Conservation (phyloP, 2,329 filamentous ascomycete species). For the Arthrobotrys sphaeroides region DNA sequence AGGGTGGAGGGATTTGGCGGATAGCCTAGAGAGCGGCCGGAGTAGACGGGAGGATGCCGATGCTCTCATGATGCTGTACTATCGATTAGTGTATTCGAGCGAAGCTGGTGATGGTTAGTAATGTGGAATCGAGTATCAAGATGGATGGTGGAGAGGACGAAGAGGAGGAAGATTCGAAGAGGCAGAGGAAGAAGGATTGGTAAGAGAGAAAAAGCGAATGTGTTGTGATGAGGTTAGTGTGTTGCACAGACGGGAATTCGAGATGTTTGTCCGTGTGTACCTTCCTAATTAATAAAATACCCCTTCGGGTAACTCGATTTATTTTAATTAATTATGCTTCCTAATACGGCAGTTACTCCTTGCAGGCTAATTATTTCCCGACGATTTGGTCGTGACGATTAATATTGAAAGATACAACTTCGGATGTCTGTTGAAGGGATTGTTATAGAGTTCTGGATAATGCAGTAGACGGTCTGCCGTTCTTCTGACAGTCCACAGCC, state of each 20-base stretch:
- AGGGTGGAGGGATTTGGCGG: neutral
- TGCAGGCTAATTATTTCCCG: no score
- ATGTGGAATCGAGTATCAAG: neutral
- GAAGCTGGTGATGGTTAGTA: neutral
- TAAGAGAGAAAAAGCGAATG: neutral
- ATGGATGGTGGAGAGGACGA: neutral
- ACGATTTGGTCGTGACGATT: no score
- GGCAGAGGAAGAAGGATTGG: neutral
- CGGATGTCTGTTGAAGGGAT: no score
- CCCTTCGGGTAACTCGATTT: no score
- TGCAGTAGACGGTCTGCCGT: no score
- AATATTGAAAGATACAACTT: no score
- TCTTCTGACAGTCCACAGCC: no score
- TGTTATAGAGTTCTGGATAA: no score
- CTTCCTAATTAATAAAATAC: neutral
- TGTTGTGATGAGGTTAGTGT: conserved; percentile 5
- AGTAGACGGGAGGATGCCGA: conserved; percentile 13
- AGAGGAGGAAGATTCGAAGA: neutral
- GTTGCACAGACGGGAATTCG: conserved; percentile 14
- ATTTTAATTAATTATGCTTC: no score
- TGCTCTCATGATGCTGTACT: conserved; percentile 15
- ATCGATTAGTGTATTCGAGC: neutral
- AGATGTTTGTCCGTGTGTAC: conserved; percentile 34
- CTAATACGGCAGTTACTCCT: no score
- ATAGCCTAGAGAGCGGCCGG: conserved; percentile 19